Evolutionary conservation across 2,329 filamentous ascomycete species (phyloP), one percentile per base, ranked within the genome.

Genomic region (Colletotrichum orchidophilum): DNA sequence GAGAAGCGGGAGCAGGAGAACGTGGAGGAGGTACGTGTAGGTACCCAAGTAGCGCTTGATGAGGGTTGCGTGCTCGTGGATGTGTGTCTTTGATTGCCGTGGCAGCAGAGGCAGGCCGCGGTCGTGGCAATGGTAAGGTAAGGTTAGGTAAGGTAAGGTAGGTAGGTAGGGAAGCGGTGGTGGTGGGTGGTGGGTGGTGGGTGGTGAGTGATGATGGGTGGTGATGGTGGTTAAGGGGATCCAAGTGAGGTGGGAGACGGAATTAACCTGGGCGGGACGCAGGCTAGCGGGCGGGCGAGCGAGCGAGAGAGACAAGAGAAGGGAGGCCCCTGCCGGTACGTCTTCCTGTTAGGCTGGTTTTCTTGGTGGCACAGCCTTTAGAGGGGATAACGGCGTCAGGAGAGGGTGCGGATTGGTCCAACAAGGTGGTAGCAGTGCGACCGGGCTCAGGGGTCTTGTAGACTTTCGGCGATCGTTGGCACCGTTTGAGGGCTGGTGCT

Each of bases 371-470:
- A 71, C 68, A 68, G 64, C 52, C 68, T 63, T 53, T 68, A 33
- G 58, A 67, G 63, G 52, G 68, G 50, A 68, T 27, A 68, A 68
- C 64, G 64, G 68, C 64, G 68, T 46, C 68, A 54, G 68, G 64
- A 58, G 58, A 53, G 68, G 31, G 64, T n/a, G 52, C 53, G 64
- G 68, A 71, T 71, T 71, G 68, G 68, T 29, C 53, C 33, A 26
- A 29, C 52, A 46, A 35, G 29, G 39, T 67, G 39, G 58, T 68
- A 58, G 64, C 49, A 63, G 58, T 59, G 58, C 58, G 68, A 71
- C 68, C 58, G 53, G 68, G 68, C 68, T 71, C 68, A 71, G 64
- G 68, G 68, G 68, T 71, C 68, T 71, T 63, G 64, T 68, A 71
- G 68, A 71, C 68, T 71, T 71, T 71, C 68, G 68, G 68, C 58